Evolutionary conservation across 306 rosid species (phyloP).

Genomic region (Senna siamea): DNA sequence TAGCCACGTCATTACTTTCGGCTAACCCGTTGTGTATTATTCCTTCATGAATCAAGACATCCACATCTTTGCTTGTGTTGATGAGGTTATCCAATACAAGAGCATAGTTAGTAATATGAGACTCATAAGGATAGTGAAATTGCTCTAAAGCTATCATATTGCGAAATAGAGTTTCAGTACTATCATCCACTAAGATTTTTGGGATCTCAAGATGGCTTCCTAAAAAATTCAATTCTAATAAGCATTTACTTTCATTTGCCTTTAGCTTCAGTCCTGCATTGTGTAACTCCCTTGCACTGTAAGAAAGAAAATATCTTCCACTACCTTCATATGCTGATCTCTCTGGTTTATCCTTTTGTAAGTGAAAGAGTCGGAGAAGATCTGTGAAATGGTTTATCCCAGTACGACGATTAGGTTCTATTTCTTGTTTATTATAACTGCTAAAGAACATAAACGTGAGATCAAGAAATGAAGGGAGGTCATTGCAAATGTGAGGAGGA

Average conservation of each 20-base stretch:
- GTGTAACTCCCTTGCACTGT: not conserved
- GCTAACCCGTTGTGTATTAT: slow-evolving; percentile 1
- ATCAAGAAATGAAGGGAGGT: not conserved
- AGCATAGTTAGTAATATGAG: not conserved
- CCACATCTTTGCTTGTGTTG: slow-evolving; percentile 6
- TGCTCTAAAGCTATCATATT: slow-evolving; percentile 16
- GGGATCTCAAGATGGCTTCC: not conserved
- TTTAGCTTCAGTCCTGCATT: slow-evolving; percentile 12
- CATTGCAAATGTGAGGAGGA: not conserved
- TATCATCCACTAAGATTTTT: rapidly evolving
- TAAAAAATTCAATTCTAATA: not conserved
- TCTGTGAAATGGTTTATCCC: slow-evolving; percentile 8
- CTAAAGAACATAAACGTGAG: not conserved
- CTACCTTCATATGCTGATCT: too few species aligned
- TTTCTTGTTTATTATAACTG: too few species aligned
- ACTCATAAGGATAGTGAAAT: not conserved
- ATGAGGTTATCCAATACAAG: not conserved
- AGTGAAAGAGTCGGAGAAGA: not conserved
- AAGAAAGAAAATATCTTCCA: rapidly evolving
- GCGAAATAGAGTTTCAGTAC: not conserved
- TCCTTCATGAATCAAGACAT: slow-evolving; percentile 13
- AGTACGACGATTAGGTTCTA: not conserved
- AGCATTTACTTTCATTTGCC: not conserved
- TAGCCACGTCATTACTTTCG: not conserved
- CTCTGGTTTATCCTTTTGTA: not conserved